phyloP scores from a whole-genome alignment of 805 yeast species.

The Zygotorulaspora florentina region DNA sequence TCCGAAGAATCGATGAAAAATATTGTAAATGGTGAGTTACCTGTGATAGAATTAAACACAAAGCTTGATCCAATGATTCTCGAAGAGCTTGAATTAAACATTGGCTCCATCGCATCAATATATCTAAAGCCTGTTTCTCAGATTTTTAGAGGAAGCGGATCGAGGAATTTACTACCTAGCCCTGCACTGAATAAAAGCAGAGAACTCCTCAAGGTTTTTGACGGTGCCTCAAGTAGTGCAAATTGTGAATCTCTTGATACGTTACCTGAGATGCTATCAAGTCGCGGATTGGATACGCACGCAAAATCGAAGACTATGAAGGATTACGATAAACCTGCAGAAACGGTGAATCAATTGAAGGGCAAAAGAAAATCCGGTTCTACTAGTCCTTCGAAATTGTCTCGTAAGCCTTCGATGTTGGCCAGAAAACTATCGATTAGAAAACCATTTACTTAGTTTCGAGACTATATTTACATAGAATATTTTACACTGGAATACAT shows the following conservation, averaged over 20 bases:
- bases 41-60: slow-evolving; percentile 65
- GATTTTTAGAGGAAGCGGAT: slow-evolving; percentile 64
- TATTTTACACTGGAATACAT: not conserved
- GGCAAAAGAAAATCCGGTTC: slow-evolving; percentile 33
- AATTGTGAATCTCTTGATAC: slow-evolving; percentile 18
- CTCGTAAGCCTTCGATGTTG: slow-evolving; percentile 35
- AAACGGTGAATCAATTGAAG: slow-evolving; percentile 35
- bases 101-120: slow-evolving; percentile 79
- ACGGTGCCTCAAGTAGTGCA: slow-evolving; percentile 9
- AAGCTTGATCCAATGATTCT: slow-evolving; percentile 63
- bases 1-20: slow-evolving; percentile 40
- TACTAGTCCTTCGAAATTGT: slow-evolving; percentile 29
- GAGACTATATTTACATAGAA: not conserved
- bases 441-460: slow-evolving; percentile 18
- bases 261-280: slow-evolving; percentile 11
- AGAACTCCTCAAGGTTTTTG: slow-evolving; percentile 16
- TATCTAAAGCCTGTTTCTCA: slow-evolving; percentile 80
- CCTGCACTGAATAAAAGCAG: slow-evolving; percentile 41
- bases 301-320: slow-evolving; percentile 26
- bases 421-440: slow-evolving; percentile 35
- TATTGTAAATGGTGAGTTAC: slow-evolving; percentile 58
- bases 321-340: slow-evolving; percentile 40
- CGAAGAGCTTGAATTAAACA: slow-evolving; percentile 77
- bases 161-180: slow-evolving; percentile 46
- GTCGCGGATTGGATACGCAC: slow-evolving; percentile 3